Evolutionary conservation across 139 green algal genomes (phyloP).

Genomic region (Picochlorum sp.): DNA sequence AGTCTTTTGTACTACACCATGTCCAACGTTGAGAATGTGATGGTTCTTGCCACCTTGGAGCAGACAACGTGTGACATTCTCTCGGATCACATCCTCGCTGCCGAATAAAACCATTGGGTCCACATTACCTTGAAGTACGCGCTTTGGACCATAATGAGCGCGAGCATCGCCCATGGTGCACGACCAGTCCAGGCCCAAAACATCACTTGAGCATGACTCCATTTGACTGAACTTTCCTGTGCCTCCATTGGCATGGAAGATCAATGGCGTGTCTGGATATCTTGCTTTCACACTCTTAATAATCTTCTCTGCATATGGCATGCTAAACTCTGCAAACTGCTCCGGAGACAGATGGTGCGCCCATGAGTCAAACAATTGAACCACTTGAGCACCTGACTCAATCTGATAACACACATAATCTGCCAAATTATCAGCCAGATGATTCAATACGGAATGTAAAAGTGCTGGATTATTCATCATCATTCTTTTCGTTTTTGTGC

Average conservation of each 20-base stretch:
- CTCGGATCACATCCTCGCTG: slow-evolving; percentile 48
- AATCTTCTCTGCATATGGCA: slow-evolving; percentile 87
- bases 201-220: slow-evolving; percentile 51
- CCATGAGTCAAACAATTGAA: slow-evolving; percentile 98
- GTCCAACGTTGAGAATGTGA: slow-evolving; percentile 90
- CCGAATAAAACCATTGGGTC: slow-evolving; percentile 94
- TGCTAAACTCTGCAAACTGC: slow-evolving; percentile 87
- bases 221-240: slow-evolving; percentile 78
- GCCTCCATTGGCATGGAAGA: slow-evolving; percentile 94
- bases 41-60: slow-evolving; percentile 40
- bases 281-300: slow-evolving; percentile 51
- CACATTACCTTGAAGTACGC: slow-evolving; percentile 68
- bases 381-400: slow-evolving; percentile 77
- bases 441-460: slow-evolving; percentile 81
- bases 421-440: slow-evolving; percentile 77
- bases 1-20: slow-evolving; percentile 87
- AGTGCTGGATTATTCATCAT: slow-evolving; percentile 75
- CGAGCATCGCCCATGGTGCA: slow-evolving; percentile 67
- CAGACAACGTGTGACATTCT: slow-evolving; percentile 52
- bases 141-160: slow-evolving; percentile 36
- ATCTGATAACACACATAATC: slow-evolving; percentile 91
- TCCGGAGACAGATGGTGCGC: slow-evolving; percentile 83
- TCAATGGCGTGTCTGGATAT: slow-evolving; percentile 83
- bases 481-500: slow-evolving; percentile 64
- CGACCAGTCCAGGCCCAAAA: slow-evolving; percentile 90